phyloP scores from a whole-genome alignment of 192 early-diverging fungal species.

The Geosiphon pyriformis region DNA sequence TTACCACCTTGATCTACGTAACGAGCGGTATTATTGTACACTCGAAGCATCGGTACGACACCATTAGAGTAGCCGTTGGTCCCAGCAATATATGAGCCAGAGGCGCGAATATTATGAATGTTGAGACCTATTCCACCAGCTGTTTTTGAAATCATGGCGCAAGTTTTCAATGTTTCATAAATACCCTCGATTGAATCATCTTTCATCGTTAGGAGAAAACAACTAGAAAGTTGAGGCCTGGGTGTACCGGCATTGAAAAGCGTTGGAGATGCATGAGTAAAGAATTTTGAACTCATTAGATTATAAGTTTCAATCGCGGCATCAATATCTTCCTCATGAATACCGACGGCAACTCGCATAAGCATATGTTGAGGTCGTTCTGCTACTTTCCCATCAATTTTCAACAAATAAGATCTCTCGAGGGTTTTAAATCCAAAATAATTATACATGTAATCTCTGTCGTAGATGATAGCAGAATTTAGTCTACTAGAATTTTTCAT shows the following conservation, averaged over 20 bases:
- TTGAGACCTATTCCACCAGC: constrained; percentile 97
- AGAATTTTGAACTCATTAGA: constrained; percentile 87
- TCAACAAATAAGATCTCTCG: constrained; percentile 91
- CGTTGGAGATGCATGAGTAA: constrained; percentile 96
- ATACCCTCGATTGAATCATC: constrained; percentile 98
- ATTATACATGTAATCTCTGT: constrained; percentile 96
- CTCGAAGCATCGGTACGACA: constrained; percentile 94
- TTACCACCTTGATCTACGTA: constrained; percentile 99
- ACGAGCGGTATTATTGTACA: constrained; percentile 97
- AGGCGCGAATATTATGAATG: constrained; percentile 93
- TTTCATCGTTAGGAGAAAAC: constrained; percentile 93
- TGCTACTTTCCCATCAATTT: constrained; percentile 79
- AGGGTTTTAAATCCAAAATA: constrained; percentile 99
- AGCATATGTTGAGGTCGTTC: constrained; percentile 98
- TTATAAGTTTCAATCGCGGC: constrained; percentile 93
- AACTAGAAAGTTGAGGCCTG: constrained; percentile 88
- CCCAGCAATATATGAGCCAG: constrained; percentile 95
- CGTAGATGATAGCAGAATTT: constrained; percentile 95
- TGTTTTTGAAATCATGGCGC: constrained; percentile 96
- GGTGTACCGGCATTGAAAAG: constrained; percentile 99
- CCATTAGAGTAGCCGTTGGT: constrained; percentile 97
- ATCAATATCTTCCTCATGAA: constrained; percentile 89
- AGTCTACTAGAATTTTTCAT: constrained; percentile 71
- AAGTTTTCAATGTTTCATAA: constrained; percentile 94
- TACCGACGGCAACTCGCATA: constrained; percentile 97